Percentiles rank a stretch among this genome's conserved stretches.
Evolutionary conservation across 345 rosid species (phyloP).

Genomic region (Eutrema japonicum): DNA sequence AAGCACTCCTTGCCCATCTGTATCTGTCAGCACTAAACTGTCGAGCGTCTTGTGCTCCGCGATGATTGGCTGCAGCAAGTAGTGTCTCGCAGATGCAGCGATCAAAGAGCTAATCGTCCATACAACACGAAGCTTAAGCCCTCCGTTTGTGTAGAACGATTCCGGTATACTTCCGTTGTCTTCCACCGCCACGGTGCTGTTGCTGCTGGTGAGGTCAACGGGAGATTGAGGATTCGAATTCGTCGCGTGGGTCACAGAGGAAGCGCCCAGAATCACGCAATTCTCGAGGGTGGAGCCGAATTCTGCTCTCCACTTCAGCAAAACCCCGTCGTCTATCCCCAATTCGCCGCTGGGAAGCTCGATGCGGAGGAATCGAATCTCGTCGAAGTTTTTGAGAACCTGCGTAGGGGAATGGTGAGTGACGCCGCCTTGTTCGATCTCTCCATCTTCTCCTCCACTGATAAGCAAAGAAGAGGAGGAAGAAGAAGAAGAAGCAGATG

Average conservation of each 20-base stretch:
- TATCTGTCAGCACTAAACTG: slow-evolving; percentile 75
- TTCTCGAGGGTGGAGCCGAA: slow-evolving; percentile 93
- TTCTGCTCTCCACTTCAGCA: slow-evolving; percentile 90
- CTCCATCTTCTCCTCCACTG: slow-evolving; percentile 61
- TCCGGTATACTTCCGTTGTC: slow-evolving; percentile 94
- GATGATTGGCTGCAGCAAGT: slow-evolving; percentile 86
- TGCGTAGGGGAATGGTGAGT: slow-evolving; percentile 98
- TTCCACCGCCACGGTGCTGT: slow-evolving; percentile 39
- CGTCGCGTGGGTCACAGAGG: slow-evolving; percentile 56
- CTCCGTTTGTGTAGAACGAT: slow-evolving; percentile 92
- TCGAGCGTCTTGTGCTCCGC: slow-evolving; percentile 87
- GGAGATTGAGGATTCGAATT: slow-evolving; percentile 22
- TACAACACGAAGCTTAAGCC: slow-evolving; percentile 88
- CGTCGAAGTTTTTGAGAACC: slow-evolving; percentile 83
- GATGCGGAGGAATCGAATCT: slow-evolving; percentile 81
- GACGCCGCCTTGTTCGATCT: slow-evolving; percentile 77
- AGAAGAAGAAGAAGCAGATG: not conserved
- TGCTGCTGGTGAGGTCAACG: slow-evolving; percentile 8
- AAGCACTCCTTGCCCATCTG: slow-evolving; percentile 89
- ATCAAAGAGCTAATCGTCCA: slow-evolving; percentile 96
- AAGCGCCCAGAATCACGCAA: slow-evolving; percentile 92
- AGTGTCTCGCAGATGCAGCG: slow-evolving; percentile 97
- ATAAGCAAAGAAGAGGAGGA: slow-evolving; percentile 31
- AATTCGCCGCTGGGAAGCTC: slow-evolving; percentile 91
- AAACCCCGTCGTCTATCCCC: slow-evolving; percentile 81